A percentile compares a stretch with the other conserved stretches of the same genome.
These are phyloP conservation scores for Symbiodinium pilosum DNA, from an alignment of 73 alveolate genomes.

Conservation along the genomic window DNA sequence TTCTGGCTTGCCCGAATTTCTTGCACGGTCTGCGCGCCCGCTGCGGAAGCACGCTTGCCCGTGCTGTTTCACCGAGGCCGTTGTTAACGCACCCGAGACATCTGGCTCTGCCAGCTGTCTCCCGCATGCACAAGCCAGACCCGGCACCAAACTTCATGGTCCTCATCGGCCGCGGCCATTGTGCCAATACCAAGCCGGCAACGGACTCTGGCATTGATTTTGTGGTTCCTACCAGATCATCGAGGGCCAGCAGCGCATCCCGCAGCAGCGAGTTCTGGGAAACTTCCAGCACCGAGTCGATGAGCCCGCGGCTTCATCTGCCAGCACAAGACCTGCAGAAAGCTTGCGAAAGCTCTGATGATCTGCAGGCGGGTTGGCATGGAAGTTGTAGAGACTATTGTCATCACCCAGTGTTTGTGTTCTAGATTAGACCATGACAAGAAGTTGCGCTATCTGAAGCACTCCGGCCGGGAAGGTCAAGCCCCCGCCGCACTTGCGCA, in stretches of 20 bases:
- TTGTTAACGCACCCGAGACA: not conserved
- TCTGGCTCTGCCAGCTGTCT: not conserved
- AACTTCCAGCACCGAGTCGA: not conserved
- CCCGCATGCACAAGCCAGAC: not conserved
- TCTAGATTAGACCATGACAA: too few relatives aligned
- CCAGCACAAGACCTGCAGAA: not conserved
- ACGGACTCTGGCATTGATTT: not conserved
- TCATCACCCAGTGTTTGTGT: too few relatives aligned
- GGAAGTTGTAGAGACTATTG: too few relatives aligned
- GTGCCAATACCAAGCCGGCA: not conserved
- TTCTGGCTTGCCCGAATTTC: conserved; percentile 39
- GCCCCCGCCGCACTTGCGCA: too few relatives aligned
- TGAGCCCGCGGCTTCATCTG: not conserved
- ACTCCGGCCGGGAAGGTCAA: too few relatives aligned
- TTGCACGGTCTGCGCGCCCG: not conserved
- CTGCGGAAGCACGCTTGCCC: not conserved
- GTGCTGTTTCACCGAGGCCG: not conserved
- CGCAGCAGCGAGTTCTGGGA: not conserved
- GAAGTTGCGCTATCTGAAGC: too few relatives aligned
- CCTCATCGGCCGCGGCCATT: conserved; percentile 55
- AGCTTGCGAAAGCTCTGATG: too few relatives aligned
- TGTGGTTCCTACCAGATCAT: not conserved
- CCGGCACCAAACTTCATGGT: conserved; percentile 42
- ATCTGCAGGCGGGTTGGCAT: too few relatives aligned
- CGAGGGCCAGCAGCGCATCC: not conserved